Conservation (phyloP, 352 stramenopile genomes). For the Pythium vanterpoolii region DNA sequence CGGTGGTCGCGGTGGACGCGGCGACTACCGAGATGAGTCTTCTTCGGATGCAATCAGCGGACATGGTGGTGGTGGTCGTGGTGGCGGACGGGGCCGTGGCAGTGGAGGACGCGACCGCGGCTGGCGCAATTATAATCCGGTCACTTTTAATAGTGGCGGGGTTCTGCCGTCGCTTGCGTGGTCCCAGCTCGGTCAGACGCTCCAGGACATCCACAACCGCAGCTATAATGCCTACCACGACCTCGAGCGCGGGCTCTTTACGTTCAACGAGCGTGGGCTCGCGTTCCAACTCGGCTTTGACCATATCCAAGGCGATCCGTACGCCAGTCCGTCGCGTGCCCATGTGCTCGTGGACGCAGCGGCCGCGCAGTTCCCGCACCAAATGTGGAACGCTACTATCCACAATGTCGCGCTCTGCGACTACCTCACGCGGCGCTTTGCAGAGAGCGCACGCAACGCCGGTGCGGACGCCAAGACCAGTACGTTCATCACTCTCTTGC, state of each 20-base stretch:
- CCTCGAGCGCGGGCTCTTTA: conserved; percentile 52
- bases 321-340: conserved; percentile 92
- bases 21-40: not conserved
- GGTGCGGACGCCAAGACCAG: conserved; percentile 63
- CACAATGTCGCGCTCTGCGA: conserved; percentile 87
- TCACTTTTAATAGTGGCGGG: not conserved
- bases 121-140: conserved; percentile 10
- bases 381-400: conserved; percentile 73
- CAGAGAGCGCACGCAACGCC: conserved; percentile 43
- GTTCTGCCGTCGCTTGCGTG: conserved; percentile 30
- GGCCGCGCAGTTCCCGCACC: conserved; percentile 76
- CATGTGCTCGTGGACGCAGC: conserved; percentile 81
- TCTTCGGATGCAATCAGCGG: conserved; percentile 4
- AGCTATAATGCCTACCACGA: conserved; percentile 88
- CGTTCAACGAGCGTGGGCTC: conserved; percentile 28
- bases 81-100: conserved; percentile 6
- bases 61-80: conserved; percentile 18
- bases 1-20: conserved; percentile 2
- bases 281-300: conserved; percentile 89
- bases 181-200: conserved; percentile 39
- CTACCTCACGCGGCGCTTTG: conserved; percentile 88
- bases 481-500: conserved; percentile 4
- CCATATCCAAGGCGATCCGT: conserved; percentile 94
- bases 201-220: conserved; percentile 56
- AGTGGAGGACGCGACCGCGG: conserved; percentile 6